Evolutionary conservation across 441 rosid genomes (phyloP).

Genomic region (Mallotus repandus): DNA sequence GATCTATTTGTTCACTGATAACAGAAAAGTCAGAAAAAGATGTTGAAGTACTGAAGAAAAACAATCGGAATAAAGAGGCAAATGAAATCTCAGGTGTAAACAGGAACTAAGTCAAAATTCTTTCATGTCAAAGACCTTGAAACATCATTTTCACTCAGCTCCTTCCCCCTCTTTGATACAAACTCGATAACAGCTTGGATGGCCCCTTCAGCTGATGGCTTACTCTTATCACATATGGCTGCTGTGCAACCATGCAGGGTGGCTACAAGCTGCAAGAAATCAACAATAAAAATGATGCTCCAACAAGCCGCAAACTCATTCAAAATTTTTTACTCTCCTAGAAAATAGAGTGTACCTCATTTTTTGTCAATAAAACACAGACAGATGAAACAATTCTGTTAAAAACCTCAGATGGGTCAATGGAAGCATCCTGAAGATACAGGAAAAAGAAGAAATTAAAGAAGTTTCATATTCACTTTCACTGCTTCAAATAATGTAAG

Average conservation of each 20-base stretch:
- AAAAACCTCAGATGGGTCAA: conserved; percentile 98
- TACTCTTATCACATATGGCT: conserved; percentile 88
- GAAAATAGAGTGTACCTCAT: conserved; percentile 62
- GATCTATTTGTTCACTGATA: not conserved
- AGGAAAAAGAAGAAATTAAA: not conserved
- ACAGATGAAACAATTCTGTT: conserved; percentile 90
- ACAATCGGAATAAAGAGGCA: not conserved
- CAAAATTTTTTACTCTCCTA: conserved; percentile 11
- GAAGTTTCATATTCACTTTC: conserved; percentile 4
- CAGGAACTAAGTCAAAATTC: conserved; percentile 14
- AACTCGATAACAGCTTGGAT: conserved; percentile 94
- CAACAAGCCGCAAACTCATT: conserved; percentile 10
- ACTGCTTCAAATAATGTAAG: conserved; percentile 23
- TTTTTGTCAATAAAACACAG: conserved; percentile 68
- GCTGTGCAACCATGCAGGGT: conserved; percentile 70
- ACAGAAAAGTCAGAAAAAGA: not conserved
- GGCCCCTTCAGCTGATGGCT: conserved; percentile 96
- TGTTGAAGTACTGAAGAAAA: not conserved
- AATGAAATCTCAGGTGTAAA: conserved; percentile 17
- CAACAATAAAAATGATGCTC: conserved; percentile 27
- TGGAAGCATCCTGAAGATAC: conserved; percentile 89
- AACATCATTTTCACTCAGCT: conserved; percentile 72
- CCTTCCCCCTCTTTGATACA: conserved; percentile 77
- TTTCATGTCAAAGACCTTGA: conserved; percentile 59
- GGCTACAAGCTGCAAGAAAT: conserved; percentile 77